Conservation (phyloP, 2,329 filamentous ascomycete species). For the Nigrospora oryzae region DNA sequence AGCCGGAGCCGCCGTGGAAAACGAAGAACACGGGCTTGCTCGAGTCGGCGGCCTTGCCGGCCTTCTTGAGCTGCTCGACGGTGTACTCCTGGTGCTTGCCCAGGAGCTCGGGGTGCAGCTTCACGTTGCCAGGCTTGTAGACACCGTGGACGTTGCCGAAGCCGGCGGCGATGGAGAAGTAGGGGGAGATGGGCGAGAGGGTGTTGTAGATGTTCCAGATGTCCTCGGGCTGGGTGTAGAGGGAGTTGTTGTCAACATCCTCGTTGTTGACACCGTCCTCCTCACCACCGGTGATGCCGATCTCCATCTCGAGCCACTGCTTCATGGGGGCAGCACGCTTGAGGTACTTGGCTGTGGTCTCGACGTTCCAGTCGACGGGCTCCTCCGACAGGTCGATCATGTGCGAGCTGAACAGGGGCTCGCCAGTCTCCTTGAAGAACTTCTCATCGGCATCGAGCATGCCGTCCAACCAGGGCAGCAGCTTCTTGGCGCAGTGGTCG, state of each 20-base stretch:
- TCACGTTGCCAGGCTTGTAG: conserved; percentile 97
- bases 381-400: conserved; percentile 99
- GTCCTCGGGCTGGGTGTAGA: conserved; percentile 97
- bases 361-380: conserved; percentile 79
- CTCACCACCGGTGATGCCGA: conserved; percentile 93
- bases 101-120: conserved; percentile 91
- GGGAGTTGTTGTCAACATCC: conserved; percentile 88
- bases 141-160: conserved; percentile 99
- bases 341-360: conserved; percentile 87
- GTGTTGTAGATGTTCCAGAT: conserved; percentile 87
- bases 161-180: conserved; percentile 96
- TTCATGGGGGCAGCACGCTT: conserved; percentile 94
- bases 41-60: conserved; percentile 23
- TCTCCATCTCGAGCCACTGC: conserved; percentile 99
- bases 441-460: conserved; percentile 91
- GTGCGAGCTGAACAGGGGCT: conserved; percentile 91
- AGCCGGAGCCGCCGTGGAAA: conserved; percentile 97
- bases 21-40: conserved; percentile 94
- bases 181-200: conserved; percentile 77
- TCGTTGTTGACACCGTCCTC: conserved; percentile 99
- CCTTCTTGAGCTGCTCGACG: conserved; percentile 59
- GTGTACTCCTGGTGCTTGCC: conserved; percentile 94
- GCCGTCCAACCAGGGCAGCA: conserved; percentile 93
- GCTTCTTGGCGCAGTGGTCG: conserved; percentile 99
- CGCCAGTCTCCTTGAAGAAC: conserved; percentile 88